Conservation (phyloP, 108 stramenopile genomes). For the Stephanodiscus minutulus region DNA sequence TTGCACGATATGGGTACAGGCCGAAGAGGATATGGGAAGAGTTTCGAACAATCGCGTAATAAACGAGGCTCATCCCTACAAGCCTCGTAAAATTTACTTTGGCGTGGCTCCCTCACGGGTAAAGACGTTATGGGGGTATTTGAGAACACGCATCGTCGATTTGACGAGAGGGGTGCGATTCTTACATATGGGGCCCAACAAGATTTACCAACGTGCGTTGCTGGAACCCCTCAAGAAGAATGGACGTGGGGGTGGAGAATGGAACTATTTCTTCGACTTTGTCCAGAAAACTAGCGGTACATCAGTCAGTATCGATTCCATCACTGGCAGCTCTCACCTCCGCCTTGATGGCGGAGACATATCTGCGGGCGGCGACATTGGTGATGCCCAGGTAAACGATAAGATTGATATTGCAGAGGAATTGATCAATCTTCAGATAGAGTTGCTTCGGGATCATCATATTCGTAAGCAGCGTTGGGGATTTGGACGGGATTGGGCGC, state of each 20-base stretch:
- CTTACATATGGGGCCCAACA: slow-evolving; percentile 70
- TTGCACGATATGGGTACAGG: slow-evolving; percentile 84
- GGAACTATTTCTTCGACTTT: slow-evolving; percentile 72
- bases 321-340: slow-evolving; percentile 69
- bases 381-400: slow-evolving; percentile 39
- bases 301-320: slow-evolving; percentile 62
- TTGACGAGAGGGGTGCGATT: slow-evolving; percentile 72
- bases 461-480: slow-evolving; percentile 78
- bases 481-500: slow-evolving; percentile 85
- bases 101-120: slow-evolving; percentile 67
- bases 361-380: slow-evolving; percentile 13
- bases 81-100: slow-evolving; percentile 70
- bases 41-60: slow-evolving; percentile 59
- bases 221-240: slow-evolving; percentile 48
- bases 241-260: slow-evolving; percentile 10
- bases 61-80: slow-evolving; percentile 52
- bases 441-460: slow-evolving; percentile 74
- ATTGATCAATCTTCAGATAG: slow-evolving; percentile 76
- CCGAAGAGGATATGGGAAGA: slow-evolving; percentile 76
- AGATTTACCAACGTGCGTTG: slow-evolving; percentile 66
- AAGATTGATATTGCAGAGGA: slow-evolving; percentile 70
- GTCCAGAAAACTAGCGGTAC: slow-evolving; percentile 59
- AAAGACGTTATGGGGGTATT: slow-evolving; percentile 57
- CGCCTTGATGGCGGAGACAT: slow-evolving; percentile 66
- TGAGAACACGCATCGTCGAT: slow-evolving; percentile 60